phyloP scores from a whole-genome alignment of 2,329 filamentous ascomycete genomes.

The Pseudogymnoascus sp. region DNA sequence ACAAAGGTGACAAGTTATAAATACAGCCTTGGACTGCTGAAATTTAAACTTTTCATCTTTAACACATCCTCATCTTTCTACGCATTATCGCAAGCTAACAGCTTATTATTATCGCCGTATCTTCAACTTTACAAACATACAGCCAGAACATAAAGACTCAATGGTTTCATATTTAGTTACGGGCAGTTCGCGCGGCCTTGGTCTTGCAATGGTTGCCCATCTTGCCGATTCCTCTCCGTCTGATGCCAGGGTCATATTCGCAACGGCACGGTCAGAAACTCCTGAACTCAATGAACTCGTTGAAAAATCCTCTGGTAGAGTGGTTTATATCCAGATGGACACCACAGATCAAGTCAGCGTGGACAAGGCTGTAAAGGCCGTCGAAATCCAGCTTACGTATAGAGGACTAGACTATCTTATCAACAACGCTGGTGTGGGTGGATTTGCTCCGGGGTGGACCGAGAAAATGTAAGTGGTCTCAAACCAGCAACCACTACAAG shows the following conservation, averaged over 20 bases:
- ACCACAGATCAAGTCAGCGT: not conserved
- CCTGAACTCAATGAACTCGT: not conserved
- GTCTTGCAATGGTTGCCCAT: constrained; percentile 19
- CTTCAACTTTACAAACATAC: not conserved
- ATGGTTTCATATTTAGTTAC: constrained; percentile 20
- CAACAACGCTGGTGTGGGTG: constrained; percentile 2
- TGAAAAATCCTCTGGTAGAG: not conserved
- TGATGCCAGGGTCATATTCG: not conserved
- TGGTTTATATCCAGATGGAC: not conserved
- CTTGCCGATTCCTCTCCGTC: constrained; percentile 14
- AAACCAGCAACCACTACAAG: not conserved
- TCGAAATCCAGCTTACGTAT: not conserved
- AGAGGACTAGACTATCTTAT: not conserved
- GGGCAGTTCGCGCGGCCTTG: constrained; percentile 21
- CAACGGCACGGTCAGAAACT: not conserved
- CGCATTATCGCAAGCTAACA: not conserved
- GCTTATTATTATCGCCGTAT: not conserved
- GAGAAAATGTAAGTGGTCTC: constrained; percentile 3
- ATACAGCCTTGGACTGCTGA: not conserved
- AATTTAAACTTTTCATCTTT: not conserved
- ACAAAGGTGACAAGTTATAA: not conserved
- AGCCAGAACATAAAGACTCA: not conserved
- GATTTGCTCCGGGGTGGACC: not conserved
- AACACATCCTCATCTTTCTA: not conserved
- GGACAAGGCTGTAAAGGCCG: not conserved